Base-by-base conservation (phyloP, 2,329 filamentous ascomycete species). In the Metarhizium humberi region DNA sequence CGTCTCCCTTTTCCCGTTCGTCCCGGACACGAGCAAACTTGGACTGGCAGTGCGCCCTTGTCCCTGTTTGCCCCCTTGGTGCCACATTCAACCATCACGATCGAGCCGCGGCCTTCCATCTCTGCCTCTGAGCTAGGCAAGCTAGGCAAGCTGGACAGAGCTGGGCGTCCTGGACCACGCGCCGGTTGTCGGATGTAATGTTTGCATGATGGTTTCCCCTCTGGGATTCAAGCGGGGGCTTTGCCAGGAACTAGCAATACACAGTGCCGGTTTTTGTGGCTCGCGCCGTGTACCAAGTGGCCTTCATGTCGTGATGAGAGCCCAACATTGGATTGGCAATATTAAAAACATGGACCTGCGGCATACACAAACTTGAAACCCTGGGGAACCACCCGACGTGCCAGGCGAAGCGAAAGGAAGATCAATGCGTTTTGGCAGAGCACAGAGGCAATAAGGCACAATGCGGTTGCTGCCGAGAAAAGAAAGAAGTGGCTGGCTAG, bases 111-210 rank as follows among this genome's bases (percentile, higher is more conserved):
- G 45, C 10, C 45, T 13, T 13, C 7, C 20, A 10, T 25, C 25
- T 25, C 25, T 25, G 25, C 25, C 25, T 25, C 25, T 25, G 25
- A 25, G 25, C 25, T 25, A 25, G 25, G 25, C 25, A 25, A 25
- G 25, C 25, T 25, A 25, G 25, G 25, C 25, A 25, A 25, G 25
- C 25, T 25, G 25, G 25, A 25, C 25, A 25, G 25, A 4, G 25
- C 25, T 49, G 25, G 42, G 53, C 40, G 34, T 32, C 18, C 34
- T 48, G 49, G 43, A 42, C 30, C 16, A 51, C 14, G 6, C 45
- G 16, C 51, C 46, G 50, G 50, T 34, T 10, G 50, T 50, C 45
- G 54, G 46, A 52, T 52, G 46, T 45, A 36, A n/a, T 55, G 50
- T 49, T 50, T 55, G 50, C 46, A 25, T n/a, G 38, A 43, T 50